A percentile compares a stretch with the other conserved stretches of the same genome.
Conservation (phyloP, 2,329 filamentous ascomycete genomes). For the Penicillium sp. region DNA sequence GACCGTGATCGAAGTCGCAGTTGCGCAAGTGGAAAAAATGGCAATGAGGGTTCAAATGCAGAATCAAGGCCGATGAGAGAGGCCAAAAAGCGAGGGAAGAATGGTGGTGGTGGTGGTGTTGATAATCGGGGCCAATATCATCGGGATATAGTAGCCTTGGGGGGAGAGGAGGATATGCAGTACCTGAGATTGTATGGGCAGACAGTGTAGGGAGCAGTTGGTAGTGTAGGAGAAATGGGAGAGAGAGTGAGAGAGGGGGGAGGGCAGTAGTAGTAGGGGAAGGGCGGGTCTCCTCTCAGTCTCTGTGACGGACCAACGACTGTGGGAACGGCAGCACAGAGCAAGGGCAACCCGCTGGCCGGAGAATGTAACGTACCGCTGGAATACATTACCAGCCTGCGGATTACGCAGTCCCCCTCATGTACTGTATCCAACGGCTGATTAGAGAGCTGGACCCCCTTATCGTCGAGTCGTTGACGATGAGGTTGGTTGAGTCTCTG, state of each 20-base stretch:
- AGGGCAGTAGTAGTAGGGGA: slow-evolving; percentile 30
- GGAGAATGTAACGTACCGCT: slow-evolving; percentile 16
- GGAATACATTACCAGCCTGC: background rate
- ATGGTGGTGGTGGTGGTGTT: slow-evolving; percentile 23
- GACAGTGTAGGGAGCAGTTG: slow-evolving; percentile 26
- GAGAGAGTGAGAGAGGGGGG: slow-evolving; percentile 24
- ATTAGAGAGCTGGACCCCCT: too few relatives aligned
- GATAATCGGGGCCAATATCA: slow-evolving; percentile 17
- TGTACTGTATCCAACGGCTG: too few relatives aligned
- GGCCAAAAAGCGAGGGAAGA: slow-evolving; percentile 10
- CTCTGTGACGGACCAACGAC: slow-evolving; percentile 11
- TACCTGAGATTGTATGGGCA: slow-evolving; percentile 35
- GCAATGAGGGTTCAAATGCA: slow-evolving; percentile 7
- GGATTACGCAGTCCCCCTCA: background rate
- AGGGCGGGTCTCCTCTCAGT: slow-evolving; percentile 12
- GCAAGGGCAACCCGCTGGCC: slow-evolving; percentile 22
- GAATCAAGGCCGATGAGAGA: slow-evolving; percentile 8
- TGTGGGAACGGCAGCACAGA: slow-evolving; percentile 19
- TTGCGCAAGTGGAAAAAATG: slow-evolving; percentile 14
- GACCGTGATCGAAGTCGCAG: slow-evolving; percentile 7
- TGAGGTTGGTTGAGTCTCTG: too few relatives aligned
- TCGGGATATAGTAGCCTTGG: slow-evolving; percentile 21
- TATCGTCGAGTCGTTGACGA: too few relatives aligned
- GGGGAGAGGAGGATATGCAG: slow-evolving; percentile 28
- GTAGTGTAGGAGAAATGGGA: slow-evolving; percentile 30